Conservation (phyloP, 2,329 filamentous ascomycete genomes). For the Sporothrix schenckii region DNA sequence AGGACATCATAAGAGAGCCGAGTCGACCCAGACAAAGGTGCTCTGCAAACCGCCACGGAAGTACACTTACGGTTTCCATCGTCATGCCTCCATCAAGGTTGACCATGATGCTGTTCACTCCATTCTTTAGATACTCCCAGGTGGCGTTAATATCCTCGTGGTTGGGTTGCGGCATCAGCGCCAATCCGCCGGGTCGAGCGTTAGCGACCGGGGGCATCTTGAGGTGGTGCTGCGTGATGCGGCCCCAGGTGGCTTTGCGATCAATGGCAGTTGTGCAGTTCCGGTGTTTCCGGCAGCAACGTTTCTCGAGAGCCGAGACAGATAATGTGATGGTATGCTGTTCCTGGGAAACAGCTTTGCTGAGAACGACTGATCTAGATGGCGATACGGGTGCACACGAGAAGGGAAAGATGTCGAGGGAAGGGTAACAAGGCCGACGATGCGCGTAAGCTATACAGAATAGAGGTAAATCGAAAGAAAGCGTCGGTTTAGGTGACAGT, state of each 20-base stretch:
- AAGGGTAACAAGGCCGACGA: background rate
- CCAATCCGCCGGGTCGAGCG: slow-evolving; percentile 22
- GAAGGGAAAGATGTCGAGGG: background rate
- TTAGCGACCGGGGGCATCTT: slow-evolving; percentile 32
- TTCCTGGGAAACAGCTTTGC: background rate
- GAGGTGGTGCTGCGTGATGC: background rate
- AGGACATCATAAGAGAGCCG: background rate
- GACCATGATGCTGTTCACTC: slow-evolving; percentile 91
- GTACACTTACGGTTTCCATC: slow-evolving; percentile 72
- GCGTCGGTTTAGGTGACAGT: background rate
- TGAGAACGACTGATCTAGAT: background rate
- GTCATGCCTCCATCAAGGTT: slow-evolving; percentile 91
- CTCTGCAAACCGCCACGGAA: background rate
- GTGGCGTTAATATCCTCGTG: slow-evolving; percentile 38
- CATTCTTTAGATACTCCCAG: slow-evolving; percentile 80
- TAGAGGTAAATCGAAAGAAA: background rate
- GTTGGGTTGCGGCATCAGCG: slow-evolving; percentile 33
- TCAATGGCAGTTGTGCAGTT: background rate
- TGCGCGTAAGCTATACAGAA: background rate
- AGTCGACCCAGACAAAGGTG: background rate
- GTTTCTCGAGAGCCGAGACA: background rate
- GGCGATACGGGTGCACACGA: background rate
- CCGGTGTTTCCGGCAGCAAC: background rate
- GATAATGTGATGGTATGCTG: background rate
- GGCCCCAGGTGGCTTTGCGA: background rate